Evolutionary conservation across 345 rosid genomes (phyloP).

Genomic region (Gossypium australe): DNA sequence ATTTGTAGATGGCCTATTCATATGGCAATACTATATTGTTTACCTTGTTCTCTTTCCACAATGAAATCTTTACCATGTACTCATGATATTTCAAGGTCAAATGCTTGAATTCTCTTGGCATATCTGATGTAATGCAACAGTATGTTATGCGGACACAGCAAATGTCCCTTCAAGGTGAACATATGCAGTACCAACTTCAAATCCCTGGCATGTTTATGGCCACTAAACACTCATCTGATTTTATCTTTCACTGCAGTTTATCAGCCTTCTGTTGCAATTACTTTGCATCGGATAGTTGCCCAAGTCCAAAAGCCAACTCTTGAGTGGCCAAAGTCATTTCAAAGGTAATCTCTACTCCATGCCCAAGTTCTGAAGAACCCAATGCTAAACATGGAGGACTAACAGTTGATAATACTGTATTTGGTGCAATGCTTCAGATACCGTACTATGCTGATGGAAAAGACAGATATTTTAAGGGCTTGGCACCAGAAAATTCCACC

Average conservation of each 20-base stretch:
- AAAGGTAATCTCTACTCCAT: conserved; percentile 45
- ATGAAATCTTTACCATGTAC: conserved; percentile 18
- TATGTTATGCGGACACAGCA: conserved; percentile 66
- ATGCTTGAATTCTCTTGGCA: conserved; percentile 68
- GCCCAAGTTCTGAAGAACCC: conserved; percentile 2
- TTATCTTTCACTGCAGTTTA: conserved; percentile 48
- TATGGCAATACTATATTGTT: conserved; percentile 16
- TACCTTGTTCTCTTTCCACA: conserved; percentile 12
- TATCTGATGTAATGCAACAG: conserved; percentile 65
- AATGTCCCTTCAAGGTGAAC: conserved; percentile 66
- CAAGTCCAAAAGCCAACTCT: conserved; percentile 78
- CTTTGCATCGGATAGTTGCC: conserved; percentile 58
- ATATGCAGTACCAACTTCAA: not conserved
- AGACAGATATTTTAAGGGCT: conserved; percentile 51
- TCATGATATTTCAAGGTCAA: conserved; percentile 45
- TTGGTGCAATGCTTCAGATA: conserved; percentile 45
- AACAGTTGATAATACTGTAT: conserved; percentile 16
- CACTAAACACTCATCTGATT: not conserved
- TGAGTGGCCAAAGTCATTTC: conserved; percentile 90
- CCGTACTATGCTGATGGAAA: conserved; percentile 60
- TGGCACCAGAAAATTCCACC: conserved; percentile 83
- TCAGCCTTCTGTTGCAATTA: conserved; percentile 58
- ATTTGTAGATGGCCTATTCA: conserved; percentile 10
- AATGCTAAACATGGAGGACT: conserved; percentile 7
- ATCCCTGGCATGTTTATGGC: not conserved